Conservation (phyloP, 2,329 filamentous ascomycete species). For the Canariomyces notabilis region DNA sequence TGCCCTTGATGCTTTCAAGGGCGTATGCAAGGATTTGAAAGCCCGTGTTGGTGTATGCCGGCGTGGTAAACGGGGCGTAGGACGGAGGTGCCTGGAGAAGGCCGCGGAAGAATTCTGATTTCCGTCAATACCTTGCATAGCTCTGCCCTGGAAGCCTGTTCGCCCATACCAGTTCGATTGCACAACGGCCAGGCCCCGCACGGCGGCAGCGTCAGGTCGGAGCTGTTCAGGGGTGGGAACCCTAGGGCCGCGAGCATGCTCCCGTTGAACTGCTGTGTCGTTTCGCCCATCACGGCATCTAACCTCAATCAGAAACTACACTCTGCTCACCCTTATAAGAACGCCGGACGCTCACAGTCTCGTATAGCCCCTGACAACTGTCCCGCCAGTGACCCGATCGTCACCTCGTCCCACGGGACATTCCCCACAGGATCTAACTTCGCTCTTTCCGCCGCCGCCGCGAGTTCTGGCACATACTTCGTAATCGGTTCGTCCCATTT, state of each 20-base stretch:
- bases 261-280: conserved; percentile 20
- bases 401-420: conserved; percentile 25
- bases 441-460: conserved; percentile 28
- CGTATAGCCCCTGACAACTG: conserved; percentile 25
- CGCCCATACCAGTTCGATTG: conserved; percentile 20
- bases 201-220: conserved; percentile 18
- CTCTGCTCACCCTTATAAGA: too few species aligned
- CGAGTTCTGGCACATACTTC: conserved; percentile 39
- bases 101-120: conserved; percentile 23
- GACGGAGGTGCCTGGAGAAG: conserved; percentile 30
- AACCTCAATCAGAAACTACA: conserved; percentile 11
- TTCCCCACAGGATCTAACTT: conserved; percentile 18
- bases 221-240: conserved; percentile 22
- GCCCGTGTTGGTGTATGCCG: conserved; percentile 33
- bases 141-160: not conserved
- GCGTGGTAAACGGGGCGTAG: conserved; percentile 30
- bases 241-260: conserved; percentile 15
- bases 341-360: conserved; percentile 19
- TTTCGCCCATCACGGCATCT: conserved; percentile 22
- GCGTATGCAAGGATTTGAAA: conserved; percentile 35
- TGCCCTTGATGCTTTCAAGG: conserved; percentile 36
- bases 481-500: conserved; percentile 38
- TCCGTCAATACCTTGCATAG: not conserved
- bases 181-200: conserved; percentile 21
- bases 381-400: conserved; percentile 23